Conservation (phyloP, 75 land plant species). For the Gnetum montanum region DNA sequence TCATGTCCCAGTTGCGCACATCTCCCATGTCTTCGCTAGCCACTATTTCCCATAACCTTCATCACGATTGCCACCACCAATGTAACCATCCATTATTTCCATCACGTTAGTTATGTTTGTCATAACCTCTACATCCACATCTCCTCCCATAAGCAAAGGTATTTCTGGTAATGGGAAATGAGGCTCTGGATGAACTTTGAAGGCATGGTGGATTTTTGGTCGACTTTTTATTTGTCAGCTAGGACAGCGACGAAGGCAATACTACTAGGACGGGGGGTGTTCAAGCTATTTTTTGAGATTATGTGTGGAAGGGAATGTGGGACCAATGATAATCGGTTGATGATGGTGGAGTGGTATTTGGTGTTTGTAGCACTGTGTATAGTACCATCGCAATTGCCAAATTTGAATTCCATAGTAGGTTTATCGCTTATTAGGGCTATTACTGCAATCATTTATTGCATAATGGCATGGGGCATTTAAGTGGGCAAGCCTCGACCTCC, state of each 20-base stretch:
- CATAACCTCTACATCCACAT: too few species aligned
- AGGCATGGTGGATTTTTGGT: conserved; percentile 39
- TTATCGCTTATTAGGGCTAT: conserved; percentile 56
- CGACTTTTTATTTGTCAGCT: conserved; percentile 48
- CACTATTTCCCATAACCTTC: too few species aligned
- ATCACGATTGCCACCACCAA: too few species aligned
- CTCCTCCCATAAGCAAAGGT: too few species aligned
- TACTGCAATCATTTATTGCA: conserved; percentile 50
- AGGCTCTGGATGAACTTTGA: too few species aligned
- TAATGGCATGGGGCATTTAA: conserved; percentile 44
- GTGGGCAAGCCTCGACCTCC: conserved; percentile 32
- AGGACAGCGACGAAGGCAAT: conserved; percentile 52
- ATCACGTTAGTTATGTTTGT: too few species aligned
- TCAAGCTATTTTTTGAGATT: conserved; percentile 51
- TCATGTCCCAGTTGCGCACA: too few species aligned
- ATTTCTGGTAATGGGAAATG: too few species aligned
- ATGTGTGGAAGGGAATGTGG: conserved; percentile 38
- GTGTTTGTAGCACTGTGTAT: conserved; percentile 50
- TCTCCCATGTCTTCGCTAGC: too few species aligned
- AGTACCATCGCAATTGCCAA: conserved; percentile 54
- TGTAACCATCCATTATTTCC: too few species aligned
- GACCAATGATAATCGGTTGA: conserved; percentile 22
- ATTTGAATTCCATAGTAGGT: conserved; percentile 56
- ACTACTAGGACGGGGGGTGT: conserved; percentile 45
- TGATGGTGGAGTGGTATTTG: conserved; percentile 55